Evolutionary conservation across 2,329 filamentous ascomycete species (phyloP), one percentile per base, ranked within the genome.

Genomic region (Ophiostoma pallidulum): DNA sequence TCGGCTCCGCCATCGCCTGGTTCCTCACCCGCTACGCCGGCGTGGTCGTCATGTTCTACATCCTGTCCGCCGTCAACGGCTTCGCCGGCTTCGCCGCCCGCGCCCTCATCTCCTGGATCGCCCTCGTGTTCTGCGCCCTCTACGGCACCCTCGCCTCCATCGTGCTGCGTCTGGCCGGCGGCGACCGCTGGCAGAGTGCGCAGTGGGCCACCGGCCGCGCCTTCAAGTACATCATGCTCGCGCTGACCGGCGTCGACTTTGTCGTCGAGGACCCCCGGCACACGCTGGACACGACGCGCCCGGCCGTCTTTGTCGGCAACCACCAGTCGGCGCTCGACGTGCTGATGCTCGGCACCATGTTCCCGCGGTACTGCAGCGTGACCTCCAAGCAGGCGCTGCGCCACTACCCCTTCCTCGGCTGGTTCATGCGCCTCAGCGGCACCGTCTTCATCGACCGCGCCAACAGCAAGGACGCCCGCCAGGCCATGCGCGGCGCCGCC

Each of bases 321-420:
- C 92, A 98, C 69, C 92, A 98, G 74, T 88, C 86, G 19, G 92
- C 97, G 69, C 78, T 98, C 56, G 92, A 98, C 62, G 86, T 98
- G 35, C 75, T 95, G 51, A 85, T 96, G 79, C 77, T 98, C 24
- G 92, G 89, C 53, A 72, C 75, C 66, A 79, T 95, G 60, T 97
- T 96, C 68, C 92, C 92, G 41, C 82, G 80, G 59, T 89, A 94
- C 73, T 94, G 86, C 72, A 89, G 82, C 60, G 85, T 98, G 51
- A 96, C 91, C 20, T 90, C 91, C 40, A 98, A 98, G 75, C 82
- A 82, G 60, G 85, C 80, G 47, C 71, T 98, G 60, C 84, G 83
- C 64, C 80, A 75, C 53, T 70, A 84, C 31, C 92, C 92, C 1
- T 79, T 98, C 63, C 72, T 98, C 47, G 92, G 92, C 51, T 95